Evolutionary conservation across 768 basidiomycete species (phyloP), one percentile per base, ranked within the genome.

Genomic region (Tremella yokohamensis): DNA sequence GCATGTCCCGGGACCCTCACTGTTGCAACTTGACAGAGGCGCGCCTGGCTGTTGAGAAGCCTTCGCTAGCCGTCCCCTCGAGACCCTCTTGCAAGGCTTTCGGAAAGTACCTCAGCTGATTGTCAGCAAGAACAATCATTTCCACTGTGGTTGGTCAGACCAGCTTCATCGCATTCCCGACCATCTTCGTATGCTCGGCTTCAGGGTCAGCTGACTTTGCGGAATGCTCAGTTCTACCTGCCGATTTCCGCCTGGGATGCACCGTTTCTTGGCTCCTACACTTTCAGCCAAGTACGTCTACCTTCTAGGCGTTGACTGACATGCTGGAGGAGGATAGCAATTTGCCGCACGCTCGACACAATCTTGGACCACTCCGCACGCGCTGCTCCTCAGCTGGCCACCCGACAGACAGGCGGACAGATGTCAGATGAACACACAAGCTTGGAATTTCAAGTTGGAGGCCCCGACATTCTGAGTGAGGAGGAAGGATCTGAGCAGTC

Each of bases 321-420:
- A 37, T 64, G 61, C 18, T 64, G 61, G 64, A 86, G 83, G 71
- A 84, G 75, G 65, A 82, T 82, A 0, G 83, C 82, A 22, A 87
- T 67, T 61, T 83, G 85, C 55, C 84, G 80, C 6, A 82, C 83
- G 4, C 82, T 80, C 40, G 83, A 78, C 0, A 76, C 78, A 53
- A 88, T 84, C 55, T 78, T 82, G 1, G 83, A 83, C 87, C 87
- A 88, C n/a, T n/a, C 22, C 6, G 42, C 22, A 18, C 42, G n/a
- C 22, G 42, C 42, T 45, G 22, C 22, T 6, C 22, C 15, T 45
- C 42, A 45, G 42, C 22, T 15, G n/a, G 6, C 42, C 6, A 34
- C 4, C 29, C 29, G 29, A 34, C 4, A 34, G 6, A 16, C 42
- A 4, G 4, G 7, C n/a, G 4, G n/a, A 45, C 15, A 15, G 22